Base-by-base conservation (phyloP, 2,329 filamentous ascomycete species). In the Xylaria sp. region DNA sequence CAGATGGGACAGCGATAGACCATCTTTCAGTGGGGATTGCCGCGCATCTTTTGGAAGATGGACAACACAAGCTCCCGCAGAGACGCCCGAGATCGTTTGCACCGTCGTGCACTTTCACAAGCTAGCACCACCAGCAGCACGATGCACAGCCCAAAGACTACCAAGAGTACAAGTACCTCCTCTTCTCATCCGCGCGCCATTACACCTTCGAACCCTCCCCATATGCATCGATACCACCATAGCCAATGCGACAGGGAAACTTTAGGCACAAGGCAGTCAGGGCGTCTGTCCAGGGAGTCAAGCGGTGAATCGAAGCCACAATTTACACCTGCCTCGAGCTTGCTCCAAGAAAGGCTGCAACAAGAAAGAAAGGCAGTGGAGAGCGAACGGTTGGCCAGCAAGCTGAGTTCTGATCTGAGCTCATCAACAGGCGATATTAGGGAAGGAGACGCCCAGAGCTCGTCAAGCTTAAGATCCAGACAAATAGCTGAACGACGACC, bases 281-380 rank as follows among this genome's bases (percentile, higher is more conserved):
- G 80, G 1, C 76, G 76, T 57, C 65, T 81, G n/a, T 79, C 79
- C 11, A 75, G 78, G 65, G 78, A 81, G 61, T 72, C 77, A 17
- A 77, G 76, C 40, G 74, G 75, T 31, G 82, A 84, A 19, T 73
- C 77, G 2, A 77, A 78, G 15, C 79, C 77, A 45, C 72, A 74
- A 25, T 66, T 74, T 3, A 71, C 72, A 1, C 76, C 78, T 0
- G 74, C 82, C 14, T 87, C 85, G 0, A 80, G 76, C 15, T 83
- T 86, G 53, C 75, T 87, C 2, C 84, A 85, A 49, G 84, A 87
- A 69, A 82, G 79, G 64, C 74, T 87, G n/a, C 79, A 82, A 50
- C 80, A 76, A 28, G 82, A 84, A 67, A 79, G 84, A 35, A 80
- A 75, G 56, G 77, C 78, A n/a, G n/a, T n/a, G 0, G 84, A 86